Evolutionary conservation across 1,284 basidiomycete species (phyloP).

Genomic region (Exobasidium rhododendri): DNA sequence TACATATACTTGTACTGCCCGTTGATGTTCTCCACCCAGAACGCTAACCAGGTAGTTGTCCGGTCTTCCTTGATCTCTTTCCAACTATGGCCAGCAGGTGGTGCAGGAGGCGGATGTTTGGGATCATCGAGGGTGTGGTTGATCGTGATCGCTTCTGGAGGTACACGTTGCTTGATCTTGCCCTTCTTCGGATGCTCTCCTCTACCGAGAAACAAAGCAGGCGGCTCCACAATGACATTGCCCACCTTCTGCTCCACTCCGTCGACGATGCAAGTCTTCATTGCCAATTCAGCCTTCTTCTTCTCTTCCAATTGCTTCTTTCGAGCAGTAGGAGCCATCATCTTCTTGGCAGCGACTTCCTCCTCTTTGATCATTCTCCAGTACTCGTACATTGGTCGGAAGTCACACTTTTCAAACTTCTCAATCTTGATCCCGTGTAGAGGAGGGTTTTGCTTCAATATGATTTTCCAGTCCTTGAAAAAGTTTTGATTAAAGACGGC

Average conservation of each 20-base stretch:
- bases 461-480: slow-evolving; percentile 80
- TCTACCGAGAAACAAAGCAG: slow-evolving; percentile 92
- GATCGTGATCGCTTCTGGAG: slow-evolving; percentile 52
- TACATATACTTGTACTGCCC: slow-evolving; percentile 53
- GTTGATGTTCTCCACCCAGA: slow-evolving; percentile 54
- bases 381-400: slow-evolving; percentile 88
- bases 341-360: slow-evolving; percentile 89
- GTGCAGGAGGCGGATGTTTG: slow-evolving; percentile 41
- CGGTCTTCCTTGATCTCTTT: slow-evolving; percentile 50
- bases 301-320: slow-evolving; percentile 71
- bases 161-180: slow-evolving; percentile 66
- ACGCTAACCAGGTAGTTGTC: slow-evolving; percentile 53
- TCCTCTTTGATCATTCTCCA: slow-evolving; percentile 65
- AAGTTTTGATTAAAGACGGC: slow-evolving; percentile 90
- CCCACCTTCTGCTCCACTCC: slow-evolving; percentile 96
- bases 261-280: slow-evolving; percentile 80
- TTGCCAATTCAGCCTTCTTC: slow-evolving; percentile 82
- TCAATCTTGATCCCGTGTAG: slow-evolving; percentile 72
- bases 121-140: slow-evolving; percentile 46
- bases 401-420: slow-evolving; percentile 81
- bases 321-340: slow-evolving; percentile 61
- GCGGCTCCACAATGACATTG: slow-evolving; percentile 97
- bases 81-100: slow-evolving; percentile 50
- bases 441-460: slow-evolving; percentile 78
- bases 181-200: slow-evolving; percentile 97